Conservation (phyloP, 805 yeast species). For the Candida arabinofermentans region DNA sequence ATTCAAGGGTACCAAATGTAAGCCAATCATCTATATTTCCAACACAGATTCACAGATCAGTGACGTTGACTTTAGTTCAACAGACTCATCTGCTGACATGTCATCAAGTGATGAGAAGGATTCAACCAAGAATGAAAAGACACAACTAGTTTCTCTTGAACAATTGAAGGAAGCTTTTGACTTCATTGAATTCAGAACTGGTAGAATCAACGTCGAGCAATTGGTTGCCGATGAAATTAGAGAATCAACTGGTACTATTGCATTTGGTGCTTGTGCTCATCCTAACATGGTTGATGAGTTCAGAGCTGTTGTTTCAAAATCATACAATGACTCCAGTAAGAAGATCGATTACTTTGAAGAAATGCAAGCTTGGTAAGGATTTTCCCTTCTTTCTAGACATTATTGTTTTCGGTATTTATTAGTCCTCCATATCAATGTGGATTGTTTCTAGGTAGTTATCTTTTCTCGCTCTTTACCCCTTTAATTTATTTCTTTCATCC, state of each 20-base stretch:
- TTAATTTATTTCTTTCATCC: no score
- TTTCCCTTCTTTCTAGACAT: background rate
- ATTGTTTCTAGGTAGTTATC: no score
- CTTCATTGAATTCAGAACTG: slow-evolving; percentile 39
- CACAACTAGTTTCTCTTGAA: slow-evolving; percentile 7
- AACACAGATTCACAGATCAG: slow-evolving; percentile 24
- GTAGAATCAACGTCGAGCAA: slow-evolving; percentile 38
- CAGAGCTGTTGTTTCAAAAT: slow-evolving; percentile 22
- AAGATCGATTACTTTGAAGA: slow-evolving; percentile 33
- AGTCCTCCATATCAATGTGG: no score
- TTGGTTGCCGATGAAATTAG: slow-evolving; percentile 35
- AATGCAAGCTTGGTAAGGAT: slow-evolving; percentile 31
- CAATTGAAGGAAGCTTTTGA: slow-evolving; percentile 26
- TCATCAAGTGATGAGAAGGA: slow-evolving; percentile 11
- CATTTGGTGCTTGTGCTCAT: slow-evolving; percentile 49
- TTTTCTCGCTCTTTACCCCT: no score
- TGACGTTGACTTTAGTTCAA: slow-evolving; percentile 8
- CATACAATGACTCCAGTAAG: slow-evolving; percentile 8
- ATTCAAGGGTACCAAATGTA: slow-evolving; percentile 31
- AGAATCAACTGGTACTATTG: slow-evolving; percentile 37
- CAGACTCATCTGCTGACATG: slow-evolving; percentile 2
- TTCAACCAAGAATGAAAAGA: slow-evolving; percentile 13
- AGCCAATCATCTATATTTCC: slow-evolving; percentile 40
- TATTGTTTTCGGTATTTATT: background rate
- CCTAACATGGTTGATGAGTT: slow-evolving; percentile 35